phyloP scores from a whole-genome alignment of 352 stramenopile genomes.

The Phytophthora foliorum region DNA sequence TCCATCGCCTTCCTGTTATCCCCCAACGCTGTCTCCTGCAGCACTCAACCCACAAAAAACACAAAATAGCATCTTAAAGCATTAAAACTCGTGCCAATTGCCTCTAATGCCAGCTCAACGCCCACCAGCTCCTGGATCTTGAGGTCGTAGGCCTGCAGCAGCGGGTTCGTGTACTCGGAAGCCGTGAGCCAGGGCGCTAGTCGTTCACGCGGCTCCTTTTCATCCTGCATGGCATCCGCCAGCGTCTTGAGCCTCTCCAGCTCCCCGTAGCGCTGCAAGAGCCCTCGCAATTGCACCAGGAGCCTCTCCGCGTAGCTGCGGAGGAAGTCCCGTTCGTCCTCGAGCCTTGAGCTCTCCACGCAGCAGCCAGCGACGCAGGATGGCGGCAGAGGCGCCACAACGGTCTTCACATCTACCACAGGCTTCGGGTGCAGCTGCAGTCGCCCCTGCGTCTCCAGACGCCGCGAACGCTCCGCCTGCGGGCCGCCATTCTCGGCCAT shows the following conservation, averaged over 20 bases:
- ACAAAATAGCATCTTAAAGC: neutral
- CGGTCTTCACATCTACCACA: neutral
- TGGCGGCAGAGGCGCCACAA: neutral
- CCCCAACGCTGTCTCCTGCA: conserved; percentile 53
- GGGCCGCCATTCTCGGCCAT: conserved; percentile 28
- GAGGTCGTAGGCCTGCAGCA: conserved; percentile 82
- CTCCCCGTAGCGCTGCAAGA: conserved; percentile 78
- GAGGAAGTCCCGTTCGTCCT: conserved; percentile 76
- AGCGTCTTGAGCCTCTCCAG: conserved; percentile 76
- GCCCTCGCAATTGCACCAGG: conserved; percentile 61
- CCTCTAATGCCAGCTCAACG: neutral
- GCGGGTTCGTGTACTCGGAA: conserved; percentile 76
- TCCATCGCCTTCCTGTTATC: conserved; percentile 77
- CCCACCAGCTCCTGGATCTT: conserved; percentile 82
- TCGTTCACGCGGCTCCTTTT: conserved; percentile 11
- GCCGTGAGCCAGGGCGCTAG: conserved; percentile 74
- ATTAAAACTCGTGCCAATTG: neutral
- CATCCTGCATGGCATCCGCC: conserved; percentile 41
- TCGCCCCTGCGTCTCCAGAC: conserved; percentile 41
- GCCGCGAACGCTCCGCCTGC: conserved; percentile 46
- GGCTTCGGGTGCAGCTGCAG: conserved; percentile 6
- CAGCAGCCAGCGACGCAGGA: conserved; percentile 38
- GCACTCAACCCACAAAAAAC: neutral
- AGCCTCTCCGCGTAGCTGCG: conserved; percentile 74
- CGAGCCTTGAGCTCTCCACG: conserved; percentile 53